phyloP scores from a whole-genome alignment of 345 rosid genomes.

The Linum lewisii region DNA sequence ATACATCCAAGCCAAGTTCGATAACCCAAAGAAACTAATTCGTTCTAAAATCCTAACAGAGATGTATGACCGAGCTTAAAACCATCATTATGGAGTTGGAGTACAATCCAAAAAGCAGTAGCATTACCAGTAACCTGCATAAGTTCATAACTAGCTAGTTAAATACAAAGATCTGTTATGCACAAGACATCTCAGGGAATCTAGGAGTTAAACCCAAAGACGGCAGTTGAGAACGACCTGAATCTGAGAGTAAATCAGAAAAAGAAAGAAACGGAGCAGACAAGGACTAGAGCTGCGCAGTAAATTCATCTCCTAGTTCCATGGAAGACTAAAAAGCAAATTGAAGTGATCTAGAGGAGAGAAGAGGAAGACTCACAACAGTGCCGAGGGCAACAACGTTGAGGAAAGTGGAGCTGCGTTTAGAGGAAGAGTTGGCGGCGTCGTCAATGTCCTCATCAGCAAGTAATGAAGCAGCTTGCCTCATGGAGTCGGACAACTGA shows the following conservation, averaged over 20 bases:
- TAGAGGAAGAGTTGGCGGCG: conserved; percentile 5
- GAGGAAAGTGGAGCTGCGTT: conserved; percentile 14
- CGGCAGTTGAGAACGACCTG: background rate
- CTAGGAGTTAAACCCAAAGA: background rate
- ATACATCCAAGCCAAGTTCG: too few relatives aligned
- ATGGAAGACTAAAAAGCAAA: background rate
- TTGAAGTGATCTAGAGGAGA: background rate
- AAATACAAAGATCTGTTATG: background rate
- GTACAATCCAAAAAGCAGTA: background rate
- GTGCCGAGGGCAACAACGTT: conserved; percentile 19
- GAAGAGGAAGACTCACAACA: conserved; percentile 11
- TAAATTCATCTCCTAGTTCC: background rate
- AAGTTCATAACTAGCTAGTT: background rate
- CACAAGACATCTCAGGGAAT: background rate
- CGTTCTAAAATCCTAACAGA: background rate
- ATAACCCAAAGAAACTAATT: too few relatives aligned
- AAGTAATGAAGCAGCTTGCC: conserved; percentile 17
- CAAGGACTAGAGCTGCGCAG: background rate
- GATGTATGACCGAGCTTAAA: background rate
- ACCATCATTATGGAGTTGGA: background rate
- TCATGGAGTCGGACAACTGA: conserved; percentile 18
- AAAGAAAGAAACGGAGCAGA: background rate
- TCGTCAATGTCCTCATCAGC: conserved; percentile 20
- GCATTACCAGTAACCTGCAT: background rate
- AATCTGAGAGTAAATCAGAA: background rate